A percentile compares a stretch with the other conserved stretches of the same genome.
phyloP scores from a whole-genome alignment of 2,329 filamentous ascomycete species.

The Sporothrix inflata region DNA sequence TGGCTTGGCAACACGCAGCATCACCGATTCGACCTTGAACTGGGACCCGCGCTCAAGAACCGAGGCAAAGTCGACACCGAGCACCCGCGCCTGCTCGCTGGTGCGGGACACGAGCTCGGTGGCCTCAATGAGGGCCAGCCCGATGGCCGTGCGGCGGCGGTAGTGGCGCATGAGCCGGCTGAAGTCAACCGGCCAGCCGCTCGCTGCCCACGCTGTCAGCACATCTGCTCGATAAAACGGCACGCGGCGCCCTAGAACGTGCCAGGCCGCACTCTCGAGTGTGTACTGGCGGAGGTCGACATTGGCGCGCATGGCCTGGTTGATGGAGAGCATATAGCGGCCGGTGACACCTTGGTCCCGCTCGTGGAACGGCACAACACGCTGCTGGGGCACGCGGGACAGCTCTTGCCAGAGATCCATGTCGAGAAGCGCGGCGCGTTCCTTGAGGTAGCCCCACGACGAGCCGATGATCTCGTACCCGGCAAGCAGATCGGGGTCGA shows the following conservation, averaged over 20 bases:
- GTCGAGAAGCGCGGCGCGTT: constrained; percentile 83
- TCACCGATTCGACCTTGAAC: constrained; percentile 97
- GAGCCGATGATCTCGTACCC: constrained; percentile 92
- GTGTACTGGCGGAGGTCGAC: constrained; percentile 91
- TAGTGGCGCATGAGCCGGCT: constrained; percentile 79
- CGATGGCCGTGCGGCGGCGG: constrained; percentile 71
- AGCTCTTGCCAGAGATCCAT: constrained; percentile 90
- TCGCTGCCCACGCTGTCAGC: constrained; percentile 81
- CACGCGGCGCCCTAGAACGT: constrained; percentile 82
- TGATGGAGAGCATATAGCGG: constrained; percentile 94
- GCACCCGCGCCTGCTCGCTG: constrained; percentile 88
- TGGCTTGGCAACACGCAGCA: constrained; percentile 97
- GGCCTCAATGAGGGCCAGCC: constrained; percentile 87
- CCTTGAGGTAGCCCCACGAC: constrained; percentile 95
- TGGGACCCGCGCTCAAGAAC: constrained; percentile 95
- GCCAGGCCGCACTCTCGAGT: constrained; percentile 93
- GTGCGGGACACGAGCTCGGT: constrained; percentile 89
- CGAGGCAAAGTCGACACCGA: constrained; percentile 96
- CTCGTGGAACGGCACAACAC: constrained; percentile 29
- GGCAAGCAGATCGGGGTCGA: constrained; percentile 90
- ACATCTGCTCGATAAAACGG: constrained; percentile 83
- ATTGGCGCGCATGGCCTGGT: constrained; percentile 94
- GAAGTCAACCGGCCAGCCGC: constrained; percentile 68
- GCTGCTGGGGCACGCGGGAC: constrained; percentile 65
- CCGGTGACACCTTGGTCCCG: constrained; percentile 88